Conservation (phyloP, 352 stramenopile genomes). For the Albugo laibachii region DNA sequence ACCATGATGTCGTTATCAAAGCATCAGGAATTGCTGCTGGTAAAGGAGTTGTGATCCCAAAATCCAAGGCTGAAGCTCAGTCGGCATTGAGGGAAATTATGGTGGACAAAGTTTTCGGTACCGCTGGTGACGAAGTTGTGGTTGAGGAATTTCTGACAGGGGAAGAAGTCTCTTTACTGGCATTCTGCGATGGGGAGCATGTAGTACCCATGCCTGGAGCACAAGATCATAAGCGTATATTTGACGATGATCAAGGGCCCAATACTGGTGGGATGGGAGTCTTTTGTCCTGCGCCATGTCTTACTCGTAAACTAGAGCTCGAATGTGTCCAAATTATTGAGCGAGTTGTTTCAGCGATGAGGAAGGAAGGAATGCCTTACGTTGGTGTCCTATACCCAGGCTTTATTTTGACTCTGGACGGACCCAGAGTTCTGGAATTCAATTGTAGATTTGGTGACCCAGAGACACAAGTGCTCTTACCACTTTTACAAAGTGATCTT, state of each 20-base stretch:
- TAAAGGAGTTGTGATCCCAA: slow-evolving; percentile 96
- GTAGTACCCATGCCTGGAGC: slow-evolving; percentile 91
- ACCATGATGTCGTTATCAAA: slow-evolving; percentile 96
- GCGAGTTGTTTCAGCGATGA: slow-evolving; percentile 58
- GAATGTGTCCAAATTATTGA: slow-evolving; percentile 83
- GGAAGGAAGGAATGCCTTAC: slow-evolving; percentile 93
- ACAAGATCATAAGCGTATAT: slow-evolving; percentile 98
- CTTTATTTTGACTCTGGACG: slow-evolving; percentile 89
- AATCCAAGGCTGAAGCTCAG: slow-evolving; percentile 83
- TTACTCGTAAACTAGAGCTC: slow-evolving; percentile 83
- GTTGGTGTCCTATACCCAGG: slow-evolving; percentile 96
- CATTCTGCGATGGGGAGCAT: slow-evolving; percentile 93
- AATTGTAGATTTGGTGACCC: slow-evolving; percentile 99
- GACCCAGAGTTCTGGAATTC: slow-evolving; percentile 96
- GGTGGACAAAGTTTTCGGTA: slow-evolving; percentile 91
- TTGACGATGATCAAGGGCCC: slow-evolving; percentile 91
- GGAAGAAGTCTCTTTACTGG: slow-evolving; percentile 94
- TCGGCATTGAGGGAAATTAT: slow-evolving; percentile 93
- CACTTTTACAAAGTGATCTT: slow-evolving; percentile 93
- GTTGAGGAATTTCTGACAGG: slow-evolving; percentile 97
- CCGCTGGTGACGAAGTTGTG: slow-evolving; percentile 91
- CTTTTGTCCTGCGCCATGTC: slow-evolving; percentile 92
- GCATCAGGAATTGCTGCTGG: slow-evolving; percentile 97
- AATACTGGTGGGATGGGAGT: slow-evolving; percentile 99
- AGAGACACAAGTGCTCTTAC: slow-evolving; percentile 97